phyloP scores from a whole-genome alignment of 352 stramenopile genomes.

The Thalassiosira livingstoniorum region DNA sequence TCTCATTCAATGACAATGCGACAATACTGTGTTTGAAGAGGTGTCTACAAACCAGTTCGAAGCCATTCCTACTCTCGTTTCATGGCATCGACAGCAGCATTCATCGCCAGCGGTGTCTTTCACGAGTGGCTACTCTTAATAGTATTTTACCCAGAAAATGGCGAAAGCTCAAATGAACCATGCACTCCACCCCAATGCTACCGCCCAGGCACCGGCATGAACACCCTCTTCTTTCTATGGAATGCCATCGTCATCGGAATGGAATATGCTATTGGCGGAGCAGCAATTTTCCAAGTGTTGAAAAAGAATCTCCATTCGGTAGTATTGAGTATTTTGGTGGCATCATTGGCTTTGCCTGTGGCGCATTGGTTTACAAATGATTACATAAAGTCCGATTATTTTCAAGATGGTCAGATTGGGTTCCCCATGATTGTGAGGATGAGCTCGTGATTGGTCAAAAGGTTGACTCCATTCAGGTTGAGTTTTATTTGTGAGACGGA shows the following conservation, averaged over 20 bases:
- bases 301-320: slow-evolving; percentile 38
- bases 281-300: slow-evolving; percentile 48
- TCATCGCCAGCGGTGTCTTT: slow-evolving; percentile 75
- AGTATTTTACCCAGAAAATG: slow-evolving; percentile 34
- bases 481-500: too few relatives aligned
- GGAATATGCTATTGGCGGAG: slow-evolving; percentile 60
- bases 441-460: not conserved
- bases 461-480: too few relatives aligned
- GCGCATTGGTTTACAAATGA: slow-evolving; percentile 78
- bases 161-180: slow-evolving; percentile 6
- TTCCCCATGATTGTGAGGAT: slow-evolving; percentile 60
- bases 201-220: slow-evolving; percentile 46
- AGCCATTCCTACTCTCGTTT: slow-evolving; percentile 36
- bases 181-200: slow-evolving; percentile 44
- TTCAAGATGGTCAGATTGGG: slow-evolving; percentile 61
- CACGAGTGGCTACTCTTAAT: slow-evolving; percentile 72
- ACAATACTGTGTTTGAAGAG: slow-evolving; percentile 12
- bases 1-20: not conserved
- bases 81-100: slow-evolving; percentile 52
- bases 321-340: slow-evolving; percentile 53
- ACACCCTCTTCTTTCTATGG: slow-evolving; percentile 77
- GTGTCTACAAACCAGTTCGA: slow-evolving; percentile 72
- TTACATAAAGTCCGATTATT: slow-evolving; percentile 69
- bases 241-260: slow-evolving; percentile 72
- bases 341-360: slow-evolving; percentile 59